Conservation (phyloP, 1,284 basidiomycete genomes). For the Fomitopsis betulina region DNA sequence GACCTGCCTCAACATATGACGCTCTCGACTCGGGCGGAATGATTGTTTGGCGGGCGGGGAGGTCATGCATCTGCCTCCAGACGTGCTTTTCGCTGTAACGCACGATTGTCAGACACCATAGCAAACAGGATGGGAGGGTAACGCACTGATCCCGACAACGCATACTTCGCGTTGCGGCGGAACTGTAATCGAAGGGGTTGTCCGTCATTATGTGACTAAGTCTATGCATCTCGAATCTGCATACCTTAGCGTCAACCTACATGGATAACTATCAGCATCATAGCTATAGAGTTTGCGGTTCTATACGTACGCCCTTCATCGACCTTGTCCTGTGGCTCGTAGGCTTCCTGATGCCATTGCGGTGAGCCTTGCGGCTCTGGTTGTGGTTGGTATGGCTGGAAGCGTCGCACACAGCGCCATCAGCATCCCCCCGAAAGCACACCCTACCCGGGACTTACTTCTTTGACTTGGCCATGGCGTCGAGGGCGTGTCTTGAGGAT, state of each 20-base stretch:
- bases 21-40: slow-evolving; percentile 1
- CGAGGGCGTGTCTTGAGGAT: slow-evolving; percentile 30
- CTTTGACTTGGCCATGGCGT: slow-evolving; percentile 79
- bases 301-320: slow-evolving; percentile 80
- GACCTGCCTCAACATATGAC: slow-evolving; percentile 1
- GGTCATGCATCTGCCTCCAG: slow-evolving; percentile 44
- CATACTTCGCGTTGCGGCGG: slow-evolving; percentile 81
- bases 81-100: slow-evolving; percentile 57
- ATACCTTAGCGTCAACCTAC: slow-evolving; percentile 84
- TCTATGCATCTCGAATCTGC: slow-evolving; percentile 14
- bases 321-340: slow-evolving; percentile 77
- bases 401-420: slow-evolving; percentile 9
- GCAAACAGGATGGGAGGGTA: slow-evolving; percentile 1
- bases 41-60: not conserved
- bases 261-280: slow-evolving; percentile 10
- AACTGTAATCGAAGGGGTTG: slow-evolving; percentile 45
- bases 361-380: slow-evolving; percentile 93
- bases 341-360: slow-evolving; percentile 92
- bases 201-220: slow-evolving; percentile 1
- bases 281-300: slow-evolving; percentile 2
- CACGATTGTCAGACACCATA: slow-evolving; percentile 4
- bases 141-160: slow-evolving; percentile 76
- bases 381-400: slow-evolving; percentile 87
- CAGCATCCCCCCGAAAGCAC: not conserved
- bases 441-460: slow-evolving; percentile 44